Evolutionary conservation across 1,284 basidiomycete genomes (phyloP), one percentile per base, ranked within the genome.

Genomic region (Gyrodon tennesseensis): DNA sequence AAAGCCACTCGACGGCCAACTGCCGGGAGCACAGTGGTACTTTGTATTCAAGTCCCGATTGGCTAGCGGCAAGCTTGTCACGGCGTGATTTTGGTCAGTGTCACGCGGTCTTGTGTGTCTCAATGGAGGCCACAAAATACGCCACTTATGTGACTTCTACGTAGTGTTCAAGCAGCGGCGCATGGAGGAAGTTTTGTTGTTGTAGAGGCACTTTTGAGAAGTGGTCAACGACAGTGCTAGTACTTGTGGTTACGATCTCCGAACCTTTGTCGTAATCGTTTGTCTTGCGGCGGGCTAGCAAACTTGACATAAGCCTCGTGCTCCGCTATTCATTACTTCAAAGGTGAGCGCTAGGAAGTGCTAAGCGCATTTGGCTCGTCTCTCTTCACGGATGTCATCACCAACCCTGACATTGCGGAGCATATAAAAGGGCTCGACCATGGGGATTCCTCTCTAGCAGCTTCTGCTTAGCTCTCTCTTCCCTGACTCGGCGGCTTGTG

Each of bases 351-450:
- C 16, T 39, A 34, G 37, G 39, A 29, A 34, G 12, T n/a, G 29
- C n/a, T 34, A 56, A 51, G 52, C 53, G 56, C 56, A 31, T 29
- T 27, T 51, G n/a, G n/a, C n/a, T n/a, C n/a, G 9, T 23, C n/a
- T 48, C 62, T 40, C 61, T 65, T 70, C 61, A 67, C 58, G 25
- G 7, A 25, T 49, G 27, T 65, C 60, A 64, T 65, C 39, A n/a
- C 40, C 55, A 39, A 58, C 54, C 62, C 61, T 65, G 65, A 54
- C 23, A 41, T 66, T 63, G 23, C n/a, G 48, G 44, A 58, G 4
- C 39, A 55, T 66, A 65, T 71, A 69, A 72, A 71, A 60, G 57
- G 58, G 25, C n/a, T 13, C 34, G 31, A 58, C 27, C 21, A 40
- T 43, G 39, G 16, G 15, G 9, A 19, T 49, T 21, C n/a, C 8